Evolutionary conservation across 148 eudicot genomes (phyloP).

Genomic region (Vaccinium corymbosum): DNA sequence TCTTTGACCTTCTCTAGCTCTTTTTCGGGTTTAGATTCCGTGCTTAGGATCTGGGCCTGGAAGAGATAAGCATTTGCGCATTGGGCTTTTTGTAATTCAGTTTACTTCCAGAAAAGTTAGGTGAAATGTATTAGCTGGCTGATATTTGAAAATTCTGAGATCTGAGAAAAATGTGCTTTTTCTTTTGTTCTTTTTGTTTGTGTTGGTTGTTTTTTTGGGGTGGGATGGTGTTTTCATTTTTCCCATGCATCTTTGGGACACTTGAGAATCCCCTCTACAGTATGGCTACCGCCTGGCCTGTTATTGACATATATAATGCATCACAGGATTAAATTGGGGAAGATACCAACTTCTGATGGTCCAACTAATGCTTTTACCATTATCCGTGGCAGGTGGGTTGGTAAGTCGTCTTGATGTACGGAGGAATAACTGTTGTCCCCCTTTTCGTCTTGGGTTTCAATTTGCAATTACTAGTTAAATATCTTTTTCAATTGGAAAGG

Average conservation of each 20-base stretch:
- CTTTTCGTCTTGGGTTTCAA: conserved; percentile 8
- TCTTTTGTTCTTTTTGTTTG: not conserved
- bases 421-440: conserved; percentile 25
- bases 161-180: conserved; percentile 2
- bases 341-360: conserved; percentile 87
- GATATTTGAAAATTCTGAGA: conserved; percentile 1
- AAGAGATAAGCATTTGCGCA: not conserved
- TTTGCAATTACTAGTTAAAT: not conserved
- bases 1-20: not conserved
- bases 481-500: not conserved
- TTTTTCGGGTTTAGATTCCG: not conserved
- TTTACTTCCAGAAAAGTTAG: not conserved
- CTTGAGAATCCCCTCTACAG: conserved; percentile 26
- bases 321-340: conserved; percentile 98
- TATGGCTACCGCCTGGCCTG: conserved; percentile 38
- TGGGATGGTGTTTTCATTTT: conserved; percentile 5
- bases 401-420: conserved; percentile 46
- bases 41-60: not conserved
- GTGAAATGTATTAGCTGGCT: not conserved
- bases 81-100: not conserved
- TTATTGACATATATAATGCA: conserved; percentile 63
- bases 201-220: not conserved
- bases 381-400: conserved; percentile 92
- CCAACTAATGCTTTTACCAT: conserved; percentile 76
- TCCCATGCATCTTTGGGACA: conserved; percentile 10